Base-by-base conservation (phyloP, 2,329 filamentous ascomycete genomes). In the Fusarium sp. region DNA sequence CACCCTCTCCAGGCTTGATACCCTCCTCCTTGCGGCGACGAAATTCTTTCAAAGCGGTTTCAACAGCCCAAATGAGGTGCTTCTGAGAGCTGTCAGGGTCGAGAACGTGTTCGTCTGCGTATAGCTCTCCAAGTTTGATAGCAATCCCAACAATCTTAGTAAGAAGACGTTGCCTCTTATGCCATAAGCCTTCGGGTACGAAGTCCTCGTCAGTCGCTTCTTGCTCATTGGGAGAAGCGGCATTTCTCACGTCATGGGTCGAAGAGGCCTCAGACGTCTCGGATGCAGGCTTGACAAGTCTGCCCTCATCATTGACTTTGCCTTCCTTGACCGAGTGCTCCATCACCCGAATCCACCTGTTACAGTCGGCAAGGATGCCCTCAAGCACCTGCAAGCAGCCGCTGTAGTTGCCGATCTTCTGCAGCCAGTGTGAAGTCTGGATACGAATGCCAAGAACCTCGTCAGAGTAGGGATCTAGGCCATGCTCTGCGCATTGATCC, bases 401-500 rank as follows among this genome's bases (percentile, higher is more conserved):
- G 27, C 89, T 86, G 77, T 91, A 91, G 76, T 92, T 89, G 37
- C 91, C 87, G 21, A 93, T 89, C 78, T 92, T 91, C 81, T 98
- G 94, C 70, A 97, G 86, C 86, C 97, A 90, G 15, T 88, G 87
- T 3, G 94, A 91, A 14, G 97, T 86, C 79, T 95, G 91, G 56
- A 98, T 91, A 78, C 94, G 94, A 58, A 98, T 91, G 14, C 96
- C 96, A 74, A 98, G 87, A 38, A 98, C 91, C 80, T 98, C 95
- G 76, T 98, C 93, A 8, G 93, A 95, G 79, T 95, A 97, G 0
- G 93, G 94, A 78, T 98, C 94, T 84, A 99, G 89, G 1, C 91
- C 90, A 56, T 92, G 79, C 77, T 94, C 90, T 55, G 90, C 84
- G 63, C 94, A 94, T 57, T 92, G 87, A 70, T 91, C 86, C 63